These are phyloP conservation scores for Stemphylium beticola DNA, from an alignment of 2,329 filamentous ascomycete genomes.

Conservation along the genomic window DNA sequence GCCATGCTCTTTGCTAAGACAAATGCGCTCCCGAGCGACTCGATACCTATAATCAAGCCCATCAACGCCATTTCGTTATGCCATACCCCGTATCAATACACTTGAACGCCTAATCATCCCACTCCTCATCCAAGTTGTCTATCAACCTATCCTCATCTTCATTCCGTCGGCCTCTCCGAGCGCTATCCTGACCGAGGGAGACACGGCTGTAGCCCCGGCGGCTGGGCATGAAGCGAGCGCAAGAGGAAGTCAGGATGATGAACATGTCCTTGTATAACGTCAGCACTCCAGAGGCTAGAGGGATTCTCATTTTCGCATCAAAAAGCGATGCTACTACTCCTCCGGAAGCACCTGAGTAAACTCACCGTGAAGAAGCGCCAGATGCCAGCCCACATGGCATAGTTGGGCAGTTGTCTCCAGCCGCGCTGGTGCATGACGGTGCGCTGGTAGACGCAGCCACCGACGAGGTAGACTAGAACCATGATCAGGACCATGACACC, in stretches of 20 bases:
- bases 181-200: constrained; percentile 55
- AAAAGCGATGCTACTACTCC: constrained; percentile 1
- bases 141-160: constrained; percentile 95
- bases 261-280: constrained; percentile 60
- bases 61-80: constrained; percentile 9
- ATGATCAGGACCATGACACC: constrained; percentile 82
- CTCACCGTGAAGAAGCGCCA: constrained; percentile 80
- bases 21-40: constrained; percentile 5
- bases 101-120: constrained; percentile 70
- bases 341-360: constrained; percentile 9
- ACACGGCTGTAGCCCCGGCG: constrained; percentile 72
- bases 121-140: constrained; percentile 95
- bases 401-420: constrained; percentile 95
- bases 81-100: background rate
- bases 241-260: constrained; percentile 72
- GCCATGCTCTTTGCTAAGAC: background rate
- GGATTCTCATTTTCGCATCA: background rate
- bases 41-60: constrained; percentile 2
- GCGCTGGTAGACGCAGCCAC: constrained; percentile 93
- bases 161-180: constrained; percentile 53
- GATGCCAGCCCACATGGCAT: constrained; percentile 88
- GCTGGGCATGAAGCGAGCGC: constrained; percentile 68
- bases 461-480: constrained; percentile 85
- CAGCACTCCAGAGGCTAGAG: constrained; percentile 12
- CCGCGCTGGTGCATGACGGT: constrained; percentile 93